Evolutionary conservation across 768 basidiomycete species (phyloP).

Genomic region (Podaxis sp.): DNA sequence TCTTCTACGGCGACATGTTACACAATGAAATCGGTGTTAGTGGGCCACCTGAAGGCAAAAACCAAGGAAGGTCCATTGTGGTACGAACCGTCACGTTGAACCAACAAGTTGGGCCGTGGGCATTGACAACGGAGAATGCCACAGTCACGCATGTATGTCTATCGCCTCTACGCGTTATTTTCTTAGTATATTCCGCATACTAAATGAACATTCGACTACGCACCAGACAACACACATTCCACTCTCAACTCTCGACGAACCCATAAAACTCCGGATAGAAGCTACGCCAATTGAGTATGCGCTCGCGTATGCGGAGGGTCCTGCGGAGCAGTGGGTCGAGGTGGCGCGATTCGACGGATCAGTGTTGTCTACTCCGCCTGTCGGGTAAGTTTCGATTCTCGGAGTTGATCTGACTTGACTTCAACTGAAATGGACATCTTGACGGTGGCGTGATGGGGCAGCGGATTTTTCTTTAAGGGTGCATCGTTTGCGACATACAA

Average conservation of each 20-base stretch:
- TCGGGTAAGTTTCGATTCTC: slow-evolving; percentile 28
- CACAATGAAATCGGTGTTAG: slow-evolving; percentile 38
- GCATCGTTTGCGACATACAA: slow-evolving; percentile 37
- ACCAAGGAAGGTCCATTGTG: slow-evolving; percentile 25
- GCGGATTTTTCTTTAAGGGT: slow-evolving; percentile 40
- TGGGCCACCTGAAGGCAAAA: slow-evolving; percentile 22
- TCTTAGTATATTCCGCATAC: not conserved
- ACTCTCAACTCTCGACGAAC: slow-evolving; percentile 23
- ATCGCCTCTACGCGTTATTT: not conserved
- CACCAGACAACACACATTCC: slow-evolving; percentile 21
- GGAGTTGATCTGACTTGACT: not conserved
- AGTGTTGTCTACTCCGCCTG: slow-evolving; percentile 31
- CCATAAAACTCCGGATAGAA: slow-evolving; percentile 30
- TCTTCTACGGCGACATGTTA: slow-evolving; percentile 36
- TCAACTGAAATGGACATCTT: not conserved
- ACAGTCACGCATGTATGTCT: slow-evolving; percentile 29
- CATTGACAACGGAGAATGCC: slow-evolving; percentile 30
- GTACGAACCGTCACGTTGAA: slow-evolving; percentile 30
- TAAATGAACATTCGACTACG: not conserved
- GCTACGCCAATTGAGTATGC: slow-evolving; percentile 30
- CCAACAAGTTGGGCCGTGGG: slow-evolving; percentile 35
- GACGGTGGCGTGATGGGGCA: slow-evolving; percentile 12
- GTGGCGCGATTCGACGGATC: slow-evolving; percentile 31
- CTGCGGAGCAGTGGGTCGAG: slow-evolving; percentile 19
- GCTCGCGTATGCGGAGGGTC: slow-evolving; percentile 34